A percentile compares a stretch with the other conserved stretches of the same genome.
Conservation (phyloP, 139 green algal species). For the Microglena sp. region DNA sequence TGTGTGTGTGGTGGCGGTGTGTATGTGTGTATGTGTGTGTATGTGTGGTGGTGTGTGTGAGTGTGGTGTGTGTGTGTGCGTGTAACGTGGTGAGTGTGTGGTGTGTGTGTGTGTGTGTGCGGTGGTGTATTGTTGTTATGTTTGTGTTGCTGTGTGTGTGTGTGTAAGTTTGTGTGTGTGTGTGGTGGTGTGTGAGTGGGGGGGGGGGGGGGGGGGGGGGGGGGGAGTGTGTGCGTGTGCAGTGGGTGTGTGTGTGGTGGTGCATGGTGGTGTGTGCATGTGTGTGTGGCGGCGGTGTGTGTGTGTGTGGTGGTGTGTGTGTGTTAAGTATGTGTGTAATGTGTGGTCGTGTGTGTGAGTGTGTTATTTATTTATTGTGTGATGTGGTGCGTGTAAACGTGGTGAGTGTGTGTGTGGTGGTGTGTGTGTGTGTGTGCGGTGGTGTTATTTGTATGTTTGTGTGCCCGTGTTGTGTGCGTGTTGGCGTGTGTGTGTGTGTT, state of each 20-base stretch:
- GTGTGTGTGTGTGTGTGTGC: neutral
- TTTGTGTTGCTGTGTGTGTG: neutral
- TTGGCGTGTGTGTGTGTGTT: neutral
- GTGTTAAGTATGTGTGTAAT: neutral
- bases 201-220: too few relatives aligned
- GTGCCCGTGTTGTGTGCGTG: neutral
- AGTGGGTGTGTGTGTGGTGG: neutral
- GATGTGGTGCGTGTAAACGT: neutral
- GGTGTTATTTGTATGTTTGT: constrained; percentile 2
- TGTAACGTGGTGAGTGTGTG: too few relatives aligned
- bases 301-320: neutral
- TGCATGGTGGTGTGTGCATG: neutral
- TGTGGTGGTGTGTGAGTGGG: neutral
- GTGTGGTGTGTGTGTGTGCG: too few relatives aligned
- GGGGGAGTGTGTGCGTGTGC: neutral
- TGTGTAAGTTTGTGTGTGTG: neutral
- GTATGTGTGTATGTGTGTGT: neutral
- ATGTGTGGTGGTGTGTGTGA: neutral
- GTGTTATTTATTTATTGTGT: neutral
- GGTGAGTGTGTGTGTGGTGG: neutral
- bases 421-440: constrained; percentile 1
- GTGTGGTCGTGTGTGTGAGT: neutral
- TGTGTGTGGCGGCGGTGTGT: neutral
- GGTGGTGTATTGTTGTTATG: neutral
- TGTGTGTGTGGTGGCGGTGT: neutral